phyloP scores from a whole-genome alignment of 768 basidiomycete genomes.

The Hydnum rufescens region DNA sequence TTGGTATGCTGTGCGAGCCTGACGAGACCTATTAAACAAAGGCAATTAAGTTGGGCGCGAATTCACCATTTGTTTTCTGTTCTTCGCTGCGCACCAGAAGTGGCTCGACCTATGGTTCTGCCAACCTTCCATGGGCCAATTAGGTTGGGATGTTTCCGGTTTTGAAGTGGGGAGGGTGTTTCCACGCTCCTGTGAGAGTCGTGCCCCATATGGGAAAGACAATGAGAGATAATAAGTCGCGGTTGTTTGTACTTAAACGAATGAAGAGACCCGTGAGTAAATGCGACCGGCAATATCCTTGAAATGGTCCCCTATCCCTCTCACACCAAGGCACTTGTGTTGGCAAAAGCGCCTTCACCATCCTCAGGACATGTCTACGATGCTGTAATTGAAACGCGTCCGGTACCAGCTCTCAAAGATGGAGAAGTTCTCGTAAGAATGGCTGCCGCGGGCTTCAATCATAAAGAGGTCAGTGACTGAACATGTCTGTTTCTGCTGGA shows the following conservation, averaged over 20 bases:
- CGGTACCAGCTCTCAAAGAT: conserved; percentile 29
- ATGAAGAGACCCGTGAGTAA: too few relatives aligned
- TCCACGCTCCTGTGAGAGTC: too few relatives aligned
- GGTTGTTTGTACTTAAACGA: too few relatives aligned
- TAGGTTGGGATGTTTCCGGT: conserved; percentile 63
- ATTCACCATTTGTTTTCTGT: background rate
- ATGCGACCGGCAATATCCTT: too few relatives aligned
- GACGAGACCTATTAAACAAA: conserved; percentile 38
- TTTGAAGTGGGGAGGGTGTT: too few relatives aligned
- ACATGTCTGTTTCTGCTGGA: background rate
- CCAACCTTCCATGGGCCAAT: conserved; percentile 90
- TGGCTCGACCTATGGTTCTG: conserved; percentile 85
- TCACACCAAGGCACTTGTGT: background rate
- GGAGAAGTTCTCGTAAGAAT: conserved; percentile 51
- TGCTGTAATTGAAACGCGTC: conserved; percentile 29
- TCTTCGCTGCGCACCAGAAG: conserved; percentile 39
- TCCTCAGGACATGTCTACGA: conserved; percentile 17
- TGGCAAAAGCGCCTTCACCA: background rate
- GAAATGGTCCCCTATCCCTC: background rate
- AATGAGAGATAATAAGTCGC: too few relatives aligned
- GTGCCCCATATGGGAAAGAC: too few relatives aligned
- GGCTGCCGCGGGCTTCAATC: conserved; percentile 55
- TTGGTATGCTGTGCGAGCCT: conserved; percentile 75
- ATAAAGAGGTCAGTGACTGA: conserved; percentile 34
- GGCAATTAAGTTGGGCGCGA: background rate